Evolutionary conservation across 176 grass and related monocot species (phyloP), one percentile per base, ranked within the genome.

Genomic region (Ensete ventricosum): DNA sequence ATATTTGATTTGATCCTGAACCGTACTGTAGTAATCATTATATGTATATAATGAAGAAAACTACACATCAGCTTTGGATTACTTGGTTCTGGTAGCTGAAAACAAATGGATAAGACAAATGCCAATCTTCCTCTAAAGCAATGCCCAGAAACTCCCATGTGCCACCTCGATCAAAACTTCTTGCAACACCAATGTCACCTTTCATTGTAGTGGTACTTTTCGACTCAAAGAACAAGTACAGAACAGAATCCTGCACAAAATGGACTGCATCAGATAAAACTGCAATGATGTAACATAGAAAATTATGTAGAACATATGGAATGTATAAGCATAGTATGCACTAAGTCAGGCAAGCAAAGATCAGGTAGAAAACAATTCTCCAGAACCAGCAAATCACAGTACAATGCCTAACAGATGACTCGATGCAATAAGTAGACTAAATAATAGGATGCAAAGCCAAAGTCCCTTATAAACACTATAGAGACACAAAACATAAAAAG

Each of bases 141-240:
- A 99, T 99, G 75, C 95, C 95, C 66, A 94, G 81, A 87, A 99
- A 99, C 50, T 99, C 84, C 90, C 95, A 99, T 17, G 95, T 94
- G 76, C 86, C 86, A 73, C 95, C 95, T 84, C 88, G 88, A 85
- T 99, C 86, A 0, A 69, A 22, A 83, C 95, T 99, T 91, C 84
- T 94, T 64, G 95, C 88, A 85, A 94, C 95, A 81, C 80, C 90
- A 86, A 99, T 99, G 78, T 94, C 90, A 27, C 95, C 95, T 89
- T 89, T 85, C 86, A 87, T 82, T 55, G 84, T 82, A 54, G 77
- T 77, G 50, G 84, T 82, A 58, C 81, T 88, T 85, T 99, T 99
- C 74, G 88, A 84, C 85, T 99, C 95, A 54, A 99, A 99, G 84
- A 99, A 99, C 27, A 99, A 78, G 85, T 84, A 91, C 25, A 99